These are phyloP conservation scores for Nicotiana rustica DNA, from an alignment of 305 asterid species.

Conservation along the genomic window DNA sequence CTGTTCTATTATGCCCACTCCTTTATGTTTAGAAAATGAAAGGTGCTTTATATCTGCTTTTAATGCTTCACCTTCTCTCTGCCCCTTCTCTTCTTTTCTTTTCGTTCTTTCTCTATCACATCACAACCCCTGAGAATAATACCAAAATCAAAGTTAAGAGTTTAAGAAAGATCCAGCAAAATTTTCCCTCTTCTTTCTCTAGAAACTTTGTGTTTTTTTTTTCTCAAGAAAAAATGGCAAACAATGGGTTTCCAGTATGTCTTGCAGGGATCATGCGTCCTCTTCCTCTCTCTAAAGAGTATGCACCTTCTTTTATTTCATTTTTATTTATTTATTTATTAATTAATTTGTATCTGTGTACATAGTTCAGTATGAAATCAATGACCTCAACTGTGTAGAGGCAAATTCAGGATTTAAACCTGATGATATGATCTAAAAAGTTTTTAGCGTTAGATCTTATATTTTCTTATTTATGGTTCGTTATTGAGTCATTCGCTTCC, in stretches of 20 bases:
- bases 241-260: conserved; percentile 22
- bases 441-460: too few relatives aligned
- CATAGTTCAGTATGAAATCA: not conserved
- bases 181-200: not conserved
- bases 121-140: not conserved
- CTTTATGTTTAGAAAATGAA: conserved; percentile 14
- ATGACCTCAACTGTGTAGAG: not conserved
- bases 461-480: too few relatives aligned
- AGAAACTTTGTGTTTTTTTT: not conserved
- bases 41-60: not conserved
- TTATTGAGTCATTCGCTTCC: too few relatives aligned
- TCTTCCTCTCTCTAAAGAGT: conserved; percentile 31
- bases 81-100: not conserved
- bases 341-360: not conserved
- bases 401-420: not conserved
- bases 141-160: not conserved
- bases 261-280: conserved; percentile 31
- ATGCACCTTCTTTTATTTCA: not conserved
- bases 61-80: conserved; percentile 26
- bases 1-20: not conserved
- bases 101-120: not conserved
- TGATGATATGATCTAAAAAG: too few relatives aligned
- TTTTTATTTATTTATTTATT: not conserved
- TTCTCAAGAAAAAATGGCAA: conserved; percentile 11
- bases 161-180: not conserved